phyloP scores from a whole-genome alignment of 2,329 filamentous ascomycete species.

The Pseudogymnoascus pannorum region DNA sequence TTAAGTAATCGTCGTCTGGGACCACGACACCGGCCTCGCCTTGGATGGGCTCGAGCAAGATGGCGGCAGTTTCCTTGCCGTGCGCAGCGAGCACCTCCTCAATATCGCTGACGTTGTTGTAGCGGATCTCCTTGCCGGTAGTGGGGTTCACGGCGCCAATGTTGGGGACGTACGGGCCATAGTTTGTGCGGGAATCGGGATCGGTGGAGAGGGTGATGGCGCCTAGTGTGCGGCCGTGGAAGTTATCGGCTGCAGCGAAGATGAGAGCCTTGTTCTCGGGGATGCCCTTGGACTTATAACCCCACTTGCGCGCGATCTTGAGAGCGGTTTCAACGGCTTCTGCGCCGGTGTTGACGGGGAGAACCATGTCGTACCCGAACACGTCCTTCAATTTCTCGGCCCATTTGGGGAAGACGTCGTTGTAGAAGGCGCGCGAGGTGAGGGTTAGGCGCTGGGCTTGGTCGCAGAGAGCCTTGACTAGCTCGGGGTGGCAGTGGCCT shows the following conservation, averaged over 20 bases:
- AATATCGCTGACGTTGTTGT: slow-evolving; percentile 77
- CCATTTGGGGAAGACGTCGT: slow-evolving; percentile 95
- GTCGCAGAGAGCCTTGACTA: slow-evolving; percentile 81
- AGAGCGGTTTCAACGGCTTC: slow-evolving; percentile 94
- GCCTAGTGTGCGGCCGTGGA: slow-evolving; percentile 92
- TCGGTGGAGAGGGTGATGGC: slow-evolving; percentile 94
- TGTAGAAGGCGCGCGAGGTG: slow-evolving; percentile 93
- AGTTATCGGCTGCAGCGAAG: slow-evolving; percentile 83
- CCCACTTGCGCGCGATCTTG: slow-evolving; percentile 96
- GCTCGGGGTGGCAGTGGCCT: slow-evolving; percentile 93
- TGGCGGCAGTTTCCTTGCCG: slow-evolving; percentile 79
- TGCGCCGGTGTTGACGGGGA: slow-evolving; percentile 97
- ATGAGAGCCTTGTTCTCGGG: slow-evolving; percentile 76
- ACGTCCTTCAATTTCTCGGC: slow-evolving; percentile 82
- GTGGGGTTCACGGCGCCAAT: slow-evolving; percentile 71
- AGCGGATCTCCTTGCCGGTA: slow-evolving; percentile 71
- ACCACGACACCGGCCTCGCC: slow-evolving; percentile 96
- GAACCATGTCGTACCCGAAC: slow-evolving; percentile 95
- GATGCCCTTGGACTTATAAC: slow-evolving; percentile 92
- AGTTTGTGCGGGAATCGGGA: slow-evolving; percentile 87
- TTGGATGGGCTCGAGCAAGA: slow-evolving; percentile 94
- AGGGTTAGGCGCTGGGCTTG: slow-evolving; percentile 86
- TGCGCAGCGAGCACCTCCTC: slow-evolving; percentile 72
- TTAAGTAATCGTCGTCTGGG: slow-evolving; percentile 81
- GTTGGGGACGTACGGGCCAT: slow-evolving; percentile 88